phyloP scores from a whole-genome alignment of 2,329 filamentous ascomycete species.

The Aspergillus novoparasiticus region DNA sequence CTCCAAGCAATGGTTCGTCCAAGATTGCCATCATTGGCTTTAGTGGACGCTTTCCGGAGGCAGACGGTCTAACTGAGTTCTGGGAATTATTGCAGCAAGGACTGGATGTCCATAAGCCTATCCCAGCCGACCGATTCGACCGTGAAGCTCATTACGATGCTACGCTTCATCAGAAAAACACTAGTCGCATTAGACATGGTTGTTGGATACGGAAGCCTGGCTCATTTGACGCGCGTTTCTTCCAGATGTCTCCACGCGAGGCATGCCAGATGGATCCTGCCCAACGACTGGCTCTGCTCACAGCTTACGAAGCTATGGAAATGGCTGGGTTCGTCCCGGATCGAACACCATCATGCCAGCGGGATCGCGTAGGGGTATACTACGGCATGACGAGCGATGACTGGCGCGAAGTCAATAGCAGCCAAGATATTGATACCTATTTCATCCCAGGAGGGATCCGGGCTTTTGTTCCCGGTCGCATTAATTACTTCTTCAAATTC shows the following conservation, averaged over 20 bases:
- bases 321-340: conserved; percentile 78
- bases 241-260: conserved; percentile 84
- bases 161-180: conserved; percentile 73
- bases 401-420: conserved; percentile 74
- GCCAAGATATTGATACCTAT: conserved; percentile 71
- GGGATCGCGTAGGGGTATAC: conserved; percentile 69
- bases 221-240: conserved; percentile 79
- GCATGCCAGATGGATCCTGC: conserved; percentile 80
- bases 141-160: conserved; percentile 71
- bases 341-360: conserved; percentile 67
- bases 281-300: conserved; percentile 74
- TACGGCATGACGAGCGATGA: conserved; percentile 77
- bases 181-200: conserved; percentile 73
- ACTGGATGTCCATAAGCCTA: conserved; percentile 6
- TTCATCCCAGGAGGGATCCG: conserved; percentile 69
- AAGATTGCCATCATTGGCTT: conserved; percentile 13
- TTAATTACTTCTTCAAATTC: conserved; percentile 72
- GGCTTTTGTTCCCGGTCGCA: conserved; percentile 42
- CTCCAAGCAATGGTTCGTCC: not conserved
- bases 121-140: conserved; percentile 60
- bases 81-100: conserved; percentile 9
- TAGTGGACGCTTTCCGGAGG: conserved; percentile 9
- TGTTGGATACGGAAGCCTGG: conserved; percentile 76
- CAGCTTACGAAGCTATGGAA: conserved; percentile 79
- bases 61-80: not conserved